Conservation (phyloP, 768 basidiomycete species). For the Cystofilobasidium macerans region DNA sequence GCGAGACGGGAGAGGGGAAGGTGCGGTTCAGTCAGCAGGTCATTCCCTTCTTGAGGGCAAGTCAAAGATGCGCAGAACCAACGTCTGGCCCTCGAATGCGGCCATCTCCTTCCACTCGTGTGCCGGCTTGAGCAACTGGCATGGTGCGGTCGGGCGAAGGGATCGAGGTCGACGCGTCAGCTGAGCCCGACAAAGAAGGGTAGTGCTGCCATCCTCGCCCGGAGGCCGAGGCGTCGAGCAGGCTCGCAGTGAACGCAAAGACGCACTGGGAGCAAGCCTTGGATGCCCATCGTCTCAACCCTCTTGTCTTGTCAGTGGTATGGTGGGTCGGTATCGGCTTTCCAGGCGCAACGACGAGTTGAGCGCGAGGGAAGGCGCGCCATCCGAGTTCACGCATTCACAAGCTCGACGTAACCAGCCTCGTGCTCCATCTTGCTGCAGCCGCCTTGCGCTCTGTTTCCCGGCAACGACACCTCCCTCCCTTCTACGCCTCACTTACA, state of each 20-base stretch:
- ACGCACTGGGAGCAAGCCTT: slow-evolving; percentile 24
- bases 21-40: neutral
- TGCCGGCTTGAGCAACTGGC: slow-evolving; percentile 71
- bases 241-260: neutral
- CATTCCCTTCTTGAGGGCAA: neutral
- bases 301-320: no score
- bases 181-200: neutral
- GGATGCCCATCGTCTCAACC: slow-evolving; percentile 16
- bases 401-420: no score
- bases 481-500: neutral
- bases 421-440: no score
- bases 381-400: no score
- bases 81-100: slow-evolving; percentile 69
- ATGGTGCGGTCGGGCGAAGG: neutral
- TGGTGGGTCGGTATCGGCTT: no score
- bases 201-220: no score
- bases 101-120: slow-evolving; percentile 66
- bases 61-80: slow-evolving; percentile 20
- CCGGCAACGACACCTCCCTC: neutral
- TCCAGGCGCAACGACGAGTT: no score
- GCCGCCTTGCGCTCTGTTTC: no score
- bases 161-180: neutral
- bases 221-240: neutral
- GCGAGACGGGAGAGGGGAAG: slow-evolving; percentile 21
- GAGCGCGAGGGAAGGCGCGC: no score